A percentile compares a stretch with the other conserved stretches of the same genome.
Conservation (phyloP, 768 basidiomycete genomes). For the Agaricus blazei region DNA sequence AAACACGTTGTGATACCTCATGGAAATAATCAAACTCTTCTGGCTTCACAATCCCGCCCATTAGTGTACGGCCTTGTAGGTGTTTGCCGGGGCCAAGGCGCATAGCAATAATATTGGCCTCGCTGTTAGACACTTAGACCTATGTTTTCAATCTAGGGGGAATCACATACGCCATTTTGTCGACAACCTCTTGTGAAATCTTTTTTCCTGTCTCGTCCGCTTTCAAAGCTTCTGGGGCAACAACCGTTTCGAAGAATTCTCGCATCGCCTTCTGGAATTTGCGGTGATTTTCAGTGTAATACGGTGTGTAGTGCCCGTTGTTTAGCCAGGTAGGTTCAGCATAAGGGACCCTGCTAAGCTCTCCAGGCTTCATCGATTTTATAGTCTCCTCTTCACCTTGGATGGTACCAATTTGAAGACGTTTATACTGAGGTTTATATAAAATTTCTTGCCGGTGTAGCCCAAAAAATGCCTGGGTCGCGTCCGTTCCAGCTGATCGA, state of each 20-base stretch:
- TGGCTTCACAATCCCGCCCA: slow-evolving; percentile 70
- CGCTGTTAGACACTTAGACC: slow-evolving; percentile 33
- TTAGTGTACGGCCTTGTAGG: slow-evolving; percentile 68
- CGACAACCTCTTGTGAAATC: slow-evolving; percentile 78
- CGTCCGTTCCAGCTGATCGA: slow-evolving; percentile 60
- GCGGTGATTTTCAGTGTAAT: slow-evolving; percentile 47
- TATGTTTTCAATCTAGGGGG: background rate
- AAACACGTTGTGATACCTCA: slow-evolving; percentile 45
- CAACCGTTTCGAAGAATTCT: slow-evolving; percentile 69
- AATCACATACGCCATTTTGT: slow-evolving; percentile 68
- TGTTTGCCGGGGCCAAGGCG: slow-evolving; percentile 89
- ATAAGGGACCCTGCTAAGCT: slow-evolving; percentile 27
- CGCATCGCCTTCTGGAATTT: slow-evolving; percentile 74
- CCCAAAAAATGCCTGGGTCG: slow-evolving; percentile 27
- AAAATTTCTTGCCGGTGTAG: slow-evolving; percentile 28
- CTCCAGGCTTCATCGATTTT: slow-evolving; percentile 21
- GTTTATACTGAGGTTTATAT: slow-evolving; percentile 24
- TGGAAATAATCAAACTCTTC: slow-evolving; percentile 96
- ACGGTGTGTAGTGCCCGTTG: slow-evolving; percentile 26
- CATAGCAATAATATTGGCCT: slow-evolving; percentile 81
- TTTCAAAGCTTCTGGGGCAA: slow-evolving; percentile 66
- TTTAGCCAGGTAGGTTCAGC: slow-evolving; percentile 29
- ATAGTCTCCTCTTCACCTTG: slow-evolving; percentile 24
- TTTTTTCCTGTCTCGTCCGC: slow-evolving; percentile 88
- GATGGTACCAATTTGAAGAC: slow-evolving; percentile 26